Base-by-base conservation (phyloP, 176 grass and related monocot species). In the Rhynchospora pubera region DNA sequence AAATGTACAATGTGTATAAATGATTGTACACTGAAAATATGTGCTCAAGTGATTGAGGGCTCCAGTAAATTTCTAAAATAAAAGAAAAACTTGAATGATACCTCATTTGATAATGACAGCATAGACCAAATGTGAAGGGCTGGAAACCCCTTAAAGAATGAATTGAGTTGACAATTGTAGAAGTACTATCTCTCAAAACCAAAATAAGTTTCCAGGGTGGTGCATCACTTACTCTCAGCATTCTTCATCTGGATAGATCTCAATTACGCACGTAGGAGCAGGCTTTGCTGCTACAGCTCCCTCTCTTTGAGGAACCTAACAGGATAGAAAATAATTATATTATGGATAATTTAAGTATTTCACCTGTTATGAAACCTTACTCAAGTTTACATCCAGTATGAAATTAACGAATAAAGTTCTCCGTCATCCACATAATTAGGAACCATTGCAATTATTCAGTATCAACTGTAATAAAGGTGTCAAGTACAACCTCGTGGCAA, bases 221-320 rank as follows among this genome's bases (percentile, higher is more conserved):
- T 62, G 65, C 84, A 81, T 79, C 46, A 85, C 87, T 84, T 95
- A 99, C 96, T 66, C 74, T 52, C 65, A 48, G 53, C 79, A 88
- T 90, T 90, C 92, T 62, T 95, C 92, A 21, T 99, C 96, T 16
- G 92, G 62, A 6, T 90, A 95, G 55, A 99, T 68, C 79, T 99
- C 85, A 87, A 95, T 94, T 10, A 76, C 46, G 65, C 53, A 81
- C 26, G 62, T 82, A 24, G 82, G 84, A 52, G 84, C 72, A 13
- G 89, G 13, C 34, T 72, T 87, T 82, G 79, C 85, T 56, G 88
- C 50, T 76, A 62, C 76, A 4, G 64, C 75, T 87, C 85, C 90
- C 62, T 63, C 47, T 82, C 87, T 95, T 15, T 85, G 84, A 70
- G 89, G 91, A 34, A 34, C 66, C 95, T 97, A 84, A 78, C 78